Evolutionary conservation across 495 filamentous ascomycete genomes (phyloP), one percentile per base, ranked within the genome.

Genomic region (Penicillium parvum): DNA sequence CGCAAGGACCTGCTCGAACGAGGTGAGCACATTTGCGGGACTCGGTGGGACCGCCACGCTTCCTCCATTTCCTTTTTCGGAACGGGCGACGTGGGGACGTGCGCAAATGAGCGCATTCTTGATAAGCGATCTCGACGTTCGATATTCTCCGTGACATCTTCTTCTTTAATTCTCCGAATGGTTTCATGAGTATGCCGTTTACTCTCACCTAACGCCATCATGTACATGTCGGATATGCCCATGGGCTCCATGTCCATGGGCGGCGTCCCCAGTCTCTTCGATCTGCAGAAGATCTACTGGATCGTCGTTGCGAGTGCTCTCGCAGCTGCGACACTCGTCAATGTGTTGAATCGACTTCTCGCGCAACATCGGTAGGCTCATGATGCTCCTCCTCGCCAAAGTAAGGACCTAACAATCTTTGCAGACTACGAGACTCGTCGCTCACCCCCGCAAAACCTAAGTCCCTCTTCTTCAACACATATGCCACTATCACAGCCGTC

Each of bases 401-500:
- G 25, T 42, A 7, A 12, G 27, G 11, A 16, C 20, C 23, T 20
- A 17, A 32, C 23, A 8, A 25, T 41, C 10, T 17, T 36, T 10
- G 22, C 40, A 68, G 64, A 41, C 37, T 60, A 9, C 51, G 52
- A 32, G 61, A 63, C 40, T 47, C 52, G 2, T 54, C 58, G 3
- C 45, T 56, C 27, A 77, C 66, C 17, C 83, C 85, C 7, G 81
- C 86, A 12, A 81, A 78, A 54, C 86, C 87, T 10, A 79, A 75
- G 50, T 78, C 75, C 32, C 14, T 52, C 1, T 68, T 82, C 37
- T 64, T 77, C 37, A 65, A 72, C 21, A 30, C 55, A 32, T 82
- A 78, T 67, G 86, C 86, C 7, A 89, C 86, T 1, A 44, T 76
- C 18, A 85, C 83, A 23, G 87, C 87, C 1, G 66, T 84, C 19